Evolutionary conservation across 306 rosid species (phyloP).

Genomic region (Dryas octopetala): DNA sequence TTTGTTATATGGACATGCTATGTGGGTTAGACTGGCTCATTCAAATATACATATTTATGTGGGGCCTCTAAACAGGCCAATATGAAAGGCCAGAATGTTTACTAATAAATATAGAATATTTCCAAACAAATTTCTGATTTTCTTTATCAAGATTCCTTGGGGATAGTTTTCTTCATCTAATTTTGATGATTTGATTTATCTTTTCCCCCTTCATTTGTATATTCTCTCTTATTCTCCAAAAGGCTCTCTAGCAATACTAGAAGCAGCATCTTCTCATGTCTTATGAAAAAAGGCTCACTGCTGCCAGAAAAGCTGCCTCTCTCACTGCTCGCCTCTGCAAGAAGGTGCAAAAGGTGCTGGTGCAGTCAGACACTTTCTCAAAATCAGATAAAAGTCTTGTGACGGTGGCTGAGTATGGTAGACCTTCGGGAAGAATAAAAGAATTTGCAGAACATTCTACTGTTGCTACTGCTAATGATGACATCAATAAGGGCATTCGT

Average conservation of each 20-base stretch:
- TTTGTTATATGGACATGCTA: no score
- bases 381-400: background rate
- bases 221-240: background rate
- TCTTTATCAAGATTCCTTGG: background rate
- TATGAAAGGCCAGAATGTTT: background rate
- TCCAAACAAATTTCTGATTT: background rate
- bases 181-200: background rate
- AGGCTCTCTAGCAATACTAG: background rate
- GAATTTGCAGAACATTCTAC: constrained; percentile 26
- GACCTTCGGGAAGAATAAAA: constrained; percentile 19
- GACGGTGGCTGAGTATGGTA: constrained; percentile 11
- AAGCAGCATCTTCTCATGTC: background rate
- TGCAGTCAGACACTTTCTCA: background rate
- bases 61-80: no score
- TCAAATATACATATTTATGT: no score
- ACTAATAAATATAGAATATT: no score
- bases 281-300: background rate
- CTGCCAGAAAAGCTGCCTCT: constrained; percentile 12
- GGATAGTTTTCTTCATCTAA: background rate
- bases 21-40: no score
- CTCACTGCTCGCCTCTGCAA: constrained; percentile 2
- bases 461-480: constrained; percentile 19
- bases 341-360: constrained; percentile 4
- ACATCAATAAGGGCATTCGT: constrained; percentile 19
- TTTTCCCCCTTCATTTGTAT: background rate